Base-by-base conservation (phyloP, 2,329 filamentous ascomycete species). In the Leptoxyphium fumago region DNA sequence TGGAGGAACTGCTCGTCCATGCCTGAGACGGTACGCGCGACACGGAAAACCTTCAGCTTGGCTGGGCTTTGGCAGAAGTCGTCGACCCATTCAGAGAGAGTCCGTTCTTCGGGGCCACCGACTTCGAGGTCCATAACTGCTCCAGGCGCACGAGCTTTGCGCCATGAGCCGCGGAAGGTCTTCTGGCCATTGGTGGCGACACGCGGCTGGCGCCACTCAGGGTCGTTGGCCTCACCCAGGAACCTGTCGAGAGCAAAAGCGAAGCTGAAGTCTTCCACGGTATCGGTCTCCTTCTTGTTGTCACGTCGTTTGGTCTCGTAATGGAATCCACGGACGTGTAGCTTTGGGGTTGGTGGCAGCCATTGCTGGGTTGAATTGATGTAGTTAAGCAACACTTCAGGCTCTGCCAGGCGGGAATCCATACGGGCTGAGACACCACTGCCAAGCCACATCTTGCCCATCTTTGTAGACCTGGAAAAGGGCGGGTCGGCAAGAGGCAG, bases 51-150 rank as follows among this genome's bases (percentile, higher is more conserved):
- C 55, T 80, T 80, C 29, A 84, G 65, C 8, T 65, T 65, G 1
- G 75, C 68, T 17, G 67, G 64, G 50, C 72, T 76, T 2, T 72
- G 72, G 53, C 75, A 79, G 62, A 77, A 88, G 34, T 72, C 71
- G 46, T 80, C 73, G 52, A 80, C 84, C 82, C 82, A 87, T 46
- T 78, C 72, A 17, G 58, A 59, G 10, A 78, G 59, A 15, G 53
- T 62, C 30, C 54, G 70, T 55, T 61, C 64, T 52, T 47, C 52
- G 9, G 50, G 46, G 21, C 52, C 48, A 10, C 67, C 66, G 10
- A 71, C 58, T 51, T 73, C 68, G 44, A 73, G 60, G 46, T 64
- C 64, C 46, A 67, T 64, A 43, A 59, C 63, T 26, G 54, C 56
- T 3, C 64, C 66, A 2, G 72, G 70, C 0, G 70, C 75, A 3